These are phyloP conservation scores for Suillus clintonianus DNA, from an alignment of 768 basidiomycete genomes.

Conservation along the genomic window DNA sequence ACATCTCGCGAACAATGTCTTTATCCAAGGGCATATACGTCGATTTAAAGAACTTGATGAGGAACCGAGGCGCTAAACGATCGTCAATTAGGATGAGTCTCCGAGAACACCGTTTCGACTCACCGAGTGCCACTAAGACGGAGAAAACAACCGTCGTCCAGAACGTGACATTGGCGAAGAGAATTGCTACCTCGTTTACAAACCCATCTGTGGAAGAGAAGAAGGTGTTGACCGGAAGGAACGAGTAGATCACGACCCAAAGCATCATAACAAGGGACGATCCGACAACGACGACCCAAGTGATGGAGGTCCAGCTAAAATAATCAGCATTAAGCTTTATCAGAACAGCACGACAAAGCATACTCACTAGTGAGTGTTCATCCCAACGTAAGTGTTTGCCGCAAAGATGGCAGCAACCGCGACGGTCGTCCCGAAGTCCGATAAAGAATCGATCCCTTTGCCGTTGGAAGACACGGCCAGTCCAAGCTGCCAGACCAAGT, in stretches of 20 bases:
- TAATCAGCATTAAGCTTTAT: slow-evolving; percentile 5
- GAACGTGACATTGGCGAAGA: slow-evolving; percentile 81
- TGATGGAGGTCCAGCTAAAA: slow-evolving; percentile 77
- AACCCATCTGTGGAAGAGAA: slow-evolving; percentile 75
- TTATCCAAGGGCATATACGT: slow-evolving; percentile 83
- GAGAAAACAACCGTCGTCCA: slow-evolving; percentile 80
- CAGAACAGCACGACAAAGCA: slow-evolving; percentile 13
- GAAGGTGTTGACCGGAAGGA: slow-evolving; percentile 71
- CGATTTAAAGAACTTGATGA: slow-evolving; percentile 69
- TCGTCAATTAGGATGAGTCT: slow-evolving; percentile 8
- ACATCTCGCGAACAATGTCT: slow-evolving; percentile 91
- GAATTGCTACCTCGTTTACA: slow-evolving; percentile 65
- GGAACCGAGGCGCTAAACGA: slow-evolving; percentile 73
- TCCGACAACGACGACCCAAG: slow-evolving; percentile 79
- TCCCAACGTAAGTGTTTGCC: slow-evolving; percentile 87
- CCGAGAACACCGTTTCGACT: slow-evolving; percentile 19
- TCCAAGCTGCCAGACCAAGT: slow-evolving; percentile 67
- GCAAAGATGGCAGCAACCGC: slow-evolving; percentile 84
- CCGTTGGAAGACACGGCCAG: slow-evolving; percentile 75
- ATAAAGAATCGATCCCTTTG: slow-evolving; percentile 71
- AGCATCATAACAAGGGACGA: slow-evolving; percentile 79
- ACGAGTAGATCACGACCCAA: slow-evolving; percentile 91
- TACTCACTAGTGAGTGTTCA: slow-evolving; percentile 88
- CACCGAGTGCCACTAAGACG: slow-evolving; percentile 71
- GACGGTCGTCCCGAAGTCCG: slow-evolving; percentile 92